Evolutionary conservation across 1,284 basidiomycete species (phyloP), one percentile per base, ranked within the genome.

Genomic region (Fomes fomentarius): DNA sequence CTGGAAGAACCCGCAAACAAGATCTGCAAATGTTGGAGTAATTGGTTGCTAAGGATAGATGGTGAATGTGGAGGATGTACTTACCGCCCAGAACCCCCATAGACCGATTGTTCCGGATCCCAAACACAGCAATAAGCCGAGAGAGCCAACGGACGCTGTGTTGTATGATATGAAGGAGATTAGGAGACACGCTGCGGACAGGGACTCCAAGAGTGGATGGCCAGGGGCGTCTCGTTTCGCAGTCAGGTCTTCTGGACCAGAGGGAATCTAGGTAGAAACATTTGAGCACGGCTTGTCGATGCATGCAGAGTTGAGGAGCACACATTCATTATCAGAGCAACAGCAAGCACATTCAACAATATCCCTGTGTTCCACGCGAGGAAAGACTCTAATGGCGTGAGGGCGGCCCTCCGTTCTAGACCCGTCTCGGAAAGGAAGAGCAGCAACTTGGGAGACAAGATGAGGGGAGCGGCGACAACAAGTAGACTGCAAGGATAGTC

Each of bases 21-120:
- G 40, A 85, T 76, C 89, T 91, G 45, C n/a, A n/a, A n/a, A n/a
- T n/a, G n/a, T n/a, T n/a, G n/a, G n/a, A n/a, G n/a, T n/a, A n/a
- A n/a, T n/a, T n/a, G n/a, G n/a, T n/a, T n/a, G n/a, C n/a, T n/a
- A n/a, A n/a, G n/a, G n/a, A n/a, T n/a, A n/a, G n/a, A n/a, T n/a
- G n/a, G n/a, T n/a, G n/a, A n/a, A n/a, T n/a, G n/a, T n/a, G n/a
- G n/a, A n/a, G n/a, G n/a, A n/a, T n/a, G n/a, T n/a, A 77, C 85
- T 55, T 65, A 89, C 89, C 68, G 78, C 77, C 86, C 87, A 92
- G n/a, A 83, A 62, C 1, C 90, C 89, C 78, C 83, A 87, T 7
- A 85, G 52, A 15, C 83, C 83, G 40, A 88, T 77, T 39, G 74
- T 61, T 4, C 77, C 74, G 11, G 78, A 79, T 19, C 79, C 75